phyloP scores from a whole-genome alignment of 768 basidiomycete species.

The Rhizopogon sp. region DNA sequence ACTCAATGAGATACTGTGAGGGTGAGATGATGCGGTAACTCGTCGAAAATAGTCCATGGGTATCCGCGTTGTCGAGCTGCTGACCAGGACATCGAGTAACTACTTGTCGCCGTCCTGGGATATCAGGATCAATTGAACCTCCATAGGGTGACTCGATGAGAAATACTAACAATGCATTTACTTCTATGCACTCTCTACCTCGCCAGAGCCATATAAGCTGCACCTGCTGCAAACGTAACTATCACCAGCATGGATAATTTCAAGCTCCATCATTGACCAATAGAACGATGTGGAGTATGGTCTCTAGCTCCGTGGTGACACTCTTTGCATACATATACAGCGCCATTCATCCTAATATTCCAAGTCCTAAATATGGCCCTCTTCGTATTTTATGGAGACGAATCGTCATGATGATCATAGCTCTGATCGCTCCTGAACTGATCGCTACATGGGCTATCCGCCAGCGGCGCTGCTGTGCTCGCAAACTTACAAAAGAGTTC shows the following conservation, averaged over 20 bases:
- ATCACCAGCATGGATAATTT: background rate
- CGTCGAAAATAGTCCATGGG: no score
- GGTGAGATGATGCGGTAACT: no score
- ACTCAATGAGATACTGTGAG: no score
- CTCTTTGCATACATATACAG: constrained; percentile 21
- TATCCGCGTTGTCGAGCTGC: no score
- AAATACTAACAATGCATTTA: background rate
- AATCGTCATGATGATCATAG: constrained; percentile 10
- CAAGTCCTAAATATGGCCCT: background rate
- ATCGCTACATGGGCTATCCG: constrained; percentile 14
- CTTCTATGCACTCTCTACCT: constrained; percentile 8
- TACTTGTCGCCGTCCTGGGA: no score
- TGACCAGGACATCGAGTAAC: no score
- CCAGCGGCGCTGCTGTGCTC: constrained; percentile 14
- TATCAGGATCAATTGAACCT: no score
- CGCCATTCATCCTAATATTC: constrained; percentile 24
- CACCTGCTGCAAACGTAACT: background rate
- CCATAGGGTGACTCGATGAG: no score
- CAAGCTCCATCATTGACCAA: background rate
- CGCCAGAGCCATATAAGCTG: background rate
- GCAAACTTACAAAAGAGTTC: background rate
- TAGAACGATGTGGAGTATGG: constrained; percentile 19
- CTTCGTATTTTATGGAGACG: background rate
- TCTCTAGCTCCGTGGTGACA: constrained; percentile 19
- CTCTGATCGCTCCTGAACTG: constrained; percentile 19